phyloP scores from a whole-genome alignment of 2,329 filamentous ascomycete species.

The Penicillium sp. region DNA sequence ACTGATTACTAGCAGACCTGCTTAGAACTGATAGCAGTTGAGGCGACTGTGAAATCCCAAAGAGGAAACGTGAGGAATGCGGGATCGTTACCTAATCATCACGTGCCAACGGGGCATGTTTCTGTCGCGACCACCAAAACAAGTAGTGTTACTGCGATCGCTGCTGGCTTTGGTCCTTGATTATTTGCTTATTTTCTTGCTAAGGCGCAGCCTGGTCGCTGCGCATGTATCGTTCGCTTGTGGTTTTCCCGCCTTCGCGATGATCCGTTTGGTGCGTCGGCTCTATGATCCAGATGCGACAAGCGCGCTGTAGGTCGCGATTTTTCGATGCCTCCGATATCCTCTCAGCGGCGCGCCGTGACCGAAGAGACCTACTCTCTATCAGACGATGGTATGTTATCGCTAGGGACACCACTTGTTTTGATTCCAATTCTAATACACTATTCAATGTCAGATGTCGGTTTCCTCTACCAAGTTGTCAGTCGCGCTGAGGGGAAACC shows the following conservation, averaged over 20 bases:
- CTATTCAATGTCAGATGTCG: conserved; percentile 61
- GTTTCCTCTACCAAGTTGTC: conserved; percentile 74
- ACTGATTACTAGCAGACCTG: not conserved
- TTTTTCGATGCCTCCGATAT: conserved; percentile 51
- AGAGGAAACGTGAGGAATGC: not conserved
- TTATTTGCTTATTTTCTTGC: conserved; percentile 6
- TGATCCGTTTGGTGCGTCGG: conserved; percentile 38
- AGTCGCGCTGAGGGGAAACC: conserved; percentile 65
- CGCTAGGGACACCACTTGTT: not conserved
- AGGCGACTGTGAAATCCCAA: not conserved
- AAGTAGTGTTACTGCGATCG: conserved; percentile 11
- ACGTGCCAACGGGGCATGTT: conserved; percentile 23
- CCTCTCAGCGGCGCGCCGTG: conserved; percentile 41
- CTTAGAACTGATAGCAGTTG: not conserved
- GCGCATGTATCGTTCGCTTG: conserved; percentile 10
- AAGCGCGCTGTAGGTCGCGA: conserved; percentile 47
- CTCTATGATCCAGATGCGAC: conserved; percentile 45
- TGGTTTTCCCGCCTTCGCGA: conserved; percentile 32
- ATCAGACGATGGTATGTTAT: conserved; percentile 57
- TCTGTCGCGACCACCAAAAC: conserved; percentile 29
- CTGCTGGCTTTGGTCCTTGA: conserved; percentile 2
- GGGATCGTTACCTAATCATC: conserved; percentile 20
- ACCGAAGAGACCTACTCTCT: conserved; percentile 49
- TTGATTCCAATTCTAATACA: conserved; percentile 1
- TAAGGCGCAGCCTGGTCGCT: conserved; percentile 10